Base-by-base conservation (phyloP, 176 grass and related monocot species). In the Avena atlantica region DNA sequence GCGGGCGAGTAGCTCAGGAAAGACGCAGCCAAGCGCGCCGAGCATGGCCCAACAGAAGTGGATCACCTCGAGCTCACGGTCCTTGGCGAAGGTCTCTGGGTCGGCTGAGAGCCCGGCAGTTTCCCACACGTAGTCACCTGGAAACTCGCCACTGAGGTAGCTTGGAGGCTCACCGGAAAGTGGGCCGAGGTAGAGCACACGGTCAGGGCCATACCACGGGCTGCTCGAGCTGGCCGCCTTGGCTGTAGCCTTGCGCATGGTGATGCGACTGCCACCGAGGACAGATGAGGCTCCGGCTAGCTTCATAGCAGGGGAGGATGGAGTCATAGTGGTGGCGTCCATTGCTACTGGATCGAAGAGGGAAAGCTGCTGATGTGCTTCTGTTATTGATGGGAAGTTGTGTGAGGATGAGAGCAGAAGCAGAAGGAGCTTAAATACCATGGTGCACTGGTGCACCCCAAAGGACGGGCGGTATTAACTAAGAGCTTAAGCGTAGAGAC, bases 41-140 rank as follows among this genome's bases (percentile, higher is more conserved):
- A 97, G 91, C 95, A 97, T 97, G 48, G 95, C 92, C 95, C 95
- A 97, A 2, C 92, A 82, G 78, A 48, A 76, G 91, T 97, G 95
- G 85, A 97, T 97, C 6, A 97, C 92, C 72, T 97, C 95, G n/a
- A 97, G 76, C 87, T 97, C 95, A 0, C 95, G 84, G 91, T 97
- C 95, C 87, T 97, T 97, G 70, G 95, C 91, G 49, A 97, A 97
- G 17, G 95, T 97, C 93, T 97, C 93, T 0, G 93, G 95, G 57
- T 97, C 95, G 0, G 95, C 95, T 0, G 91, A 97, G 0, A 97
- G 91, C 0, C 93, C 95, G 0, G 93, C 93, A 1, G 95, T 97
- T 91, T 97, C 95, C 95, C 95, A 95, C 15, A 93, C 95, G 50
- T 97, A 95, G 83, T 97, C 91, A 19, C 95, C 93, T 1, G 95